Evolutionary conservation across 192 early-diverging fungal genomes (phyloP).

Genomic region (Backusella sp.): DNA sequence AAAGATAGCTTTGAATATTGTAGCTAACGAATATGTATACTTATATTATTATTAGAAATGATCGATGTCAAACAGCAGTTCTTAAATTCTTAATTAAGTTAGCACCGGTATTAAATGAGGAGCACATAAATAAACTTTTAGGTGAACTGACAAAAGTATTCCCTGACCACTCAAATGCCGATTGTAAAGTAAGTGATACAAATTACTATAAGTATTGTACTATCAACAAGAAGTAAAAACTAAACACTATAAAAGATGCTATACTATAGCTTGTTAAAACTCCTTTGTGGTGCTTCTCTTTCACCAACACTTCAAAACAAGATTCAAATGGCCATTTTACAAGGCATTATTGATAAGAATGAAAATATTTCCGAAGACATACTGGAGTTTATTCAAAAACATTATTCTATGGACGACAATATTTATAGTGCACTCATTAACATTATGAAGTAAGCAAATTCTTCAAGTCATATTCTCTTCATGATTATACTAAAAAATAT

Average conservation of each 20-base stretch:
- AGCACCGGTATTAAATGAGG: conserved; percentile 31
- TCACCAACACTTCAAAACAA: not conserved
- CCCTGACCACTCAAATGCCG: conserved; percentile 41
- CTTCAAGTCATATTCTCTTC: not conserved
- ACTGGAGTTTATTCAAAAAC: conserved; percentile 41
- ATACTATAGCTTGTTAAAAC: conserved; percentile 47
- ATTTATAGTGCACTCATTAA: conserved; percentile 36
- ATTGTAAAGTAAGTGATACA: conserved; percentile 46
- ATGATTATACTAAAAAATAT: not conserved
- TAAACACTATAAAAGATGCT: conserved; percentile 31
- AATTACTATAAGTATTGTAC: not conserved
- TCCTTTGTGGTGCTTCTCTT: conserved; percentile 25
- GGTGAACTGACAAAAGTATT: conserved; percentile 48
- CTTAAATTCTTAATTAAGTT: conserved; percentile 55
- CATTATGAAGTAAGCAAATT: conserved; percentile 37
- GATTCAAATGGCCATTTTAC: not conserved
- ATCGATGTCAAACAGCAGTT: conserved; percentile 43
- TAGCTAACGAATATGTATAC: not conserved
- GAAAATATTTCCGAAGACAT: conserved; percentile 38
- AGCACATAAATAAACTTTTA: conserved; percentile 52
- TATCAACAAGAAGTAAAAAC: not conserved
- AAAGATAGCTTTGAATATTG: not conserved
- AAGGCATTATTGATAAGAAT: conserved; percentile 44
- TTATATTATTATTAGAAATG: not conserved
- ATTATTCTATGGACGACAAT: conserved; percentile 32